Evolutionary conservation across 768 basidiomycete species (phyloP), one percentile per base, ranked within the genome.

Genomic region (Saitozyma podzolica): DNA sequence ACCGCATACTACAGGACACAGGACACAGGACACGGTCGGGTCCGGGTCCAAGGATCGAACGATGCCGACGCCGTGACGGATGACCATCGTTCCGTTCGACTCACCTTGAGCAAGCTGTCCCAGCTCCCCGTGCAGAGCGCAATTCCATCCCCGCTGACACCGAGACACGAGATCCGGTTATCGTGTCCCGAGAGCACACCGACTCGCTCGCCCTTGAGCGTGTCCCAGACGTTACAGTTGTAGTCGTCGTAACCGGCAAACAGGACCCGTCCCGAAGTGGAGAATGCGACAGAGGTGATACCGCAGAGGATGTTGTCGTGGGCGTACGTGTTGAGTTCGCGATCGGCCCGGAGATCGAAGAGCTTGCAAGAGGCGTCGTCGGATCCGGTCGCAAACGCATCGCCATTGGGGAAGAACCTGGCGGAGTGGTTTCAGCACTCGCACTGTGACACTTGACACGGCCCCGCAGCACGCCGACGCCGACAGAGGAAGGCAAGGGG

Each of bases 151-250:
- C 88, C 86, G 68, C 89, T 91, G 68, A 98, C 96, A 58, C 95
- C 95, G 69, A 99, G 81, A 83, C 96, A 98, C 75, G 89, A 91
- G 69, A 99, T 93, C 67, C 95, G 84, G 83, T 99, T 99, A 84
- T 99, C 95, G 75, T 99, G 95, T 16, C 96, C 95, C 43, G 93
- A 92, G 64, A 99, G 82, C 56, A 99, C 96, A 61, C 95, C 95
- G 47, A 99, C 93, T 59, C 95, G 90, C 80, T 98, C 95, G 59
- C 96, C 96, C 81, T 95, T 96, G 75, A 99, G 84, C 39, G 94
- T 97, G 79, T 99, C 95, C 95, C 95, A 99, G 56, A 98, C 95
- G 78, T 99, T 99, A 84, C 92, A 94, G 69, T 96, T 98, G 91
- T 96, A 98, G 78, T 99, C 95, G 80, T 99, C 95, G 78, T 99